Evolutionary conservation across 768 basidiomycete species (phyloP).

Genomic region (Galerina marginata): DNA sequence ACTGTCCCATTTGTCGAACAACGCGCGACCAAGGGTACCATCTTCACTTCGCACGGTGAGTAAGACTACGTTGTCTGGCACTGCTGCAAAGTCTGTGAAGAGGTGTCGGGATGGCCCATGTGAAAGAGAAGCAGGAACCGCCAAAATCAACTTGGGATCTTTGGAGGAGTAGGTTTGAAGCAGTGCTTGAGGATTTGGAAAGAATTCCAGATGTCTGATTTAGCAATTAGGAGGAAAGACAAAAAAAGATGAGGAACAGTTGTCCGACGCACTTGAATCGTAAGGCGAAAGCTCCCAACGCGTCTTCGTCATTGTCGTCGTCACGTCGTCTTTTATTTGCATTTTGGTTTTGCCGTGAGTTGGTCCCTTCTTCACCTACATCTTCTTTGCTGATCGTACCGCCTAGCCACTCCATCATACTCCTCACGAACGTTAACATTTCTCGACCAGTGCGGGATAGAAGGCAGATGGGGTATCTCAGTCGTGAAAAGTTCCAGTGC

Average conservation of each 20-base stretch:
- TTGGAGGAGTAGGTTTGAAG: conserved; percentile 83
- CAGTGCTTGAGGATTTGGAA: conserved; percentile 80
- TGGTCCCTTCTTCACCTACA: conserved; percentile 76
- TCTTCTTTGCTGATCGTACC: conserved; percentile 94
- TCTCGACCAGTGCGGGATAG: conserved; percentile 89
- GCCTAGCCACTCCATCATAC: conserved; percentile 99
- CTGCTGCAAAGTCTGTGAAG: conserved; percentile 85
- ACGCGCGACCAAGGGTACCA: conserved; percentile 74
- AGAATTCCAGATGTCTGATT: conserved; percentile 88
- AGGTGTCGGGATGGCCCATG: conserved; percentile 89
- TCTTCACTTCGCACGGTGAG: conserved; percentile 82
- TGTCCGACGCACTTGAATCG: conserved; percentile 77
- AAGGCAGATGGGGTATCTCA: conserved; percentile 91
- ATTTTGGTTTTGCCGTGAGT: conserved; percentile 55
- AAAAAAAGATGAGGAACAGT: neutral
- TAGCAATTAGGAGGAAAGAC: neutral
- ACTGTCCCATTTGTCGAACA: conserved; percentile 89
- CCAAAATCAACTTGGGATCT: conserved; percentile 91
- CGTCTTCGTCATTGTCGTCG: conserved; percentile 81
- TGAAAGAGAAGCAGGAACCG: conserved; percentile 90
- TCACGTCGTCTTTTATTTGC: conserved; percentile 61
- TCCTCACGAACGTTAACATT: conserved; percentile 91
- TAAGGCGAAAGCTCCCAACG: conserved; percentile 82
- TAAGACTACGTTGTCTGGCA: conserved; percentile 85
- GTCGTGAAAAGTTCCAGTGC: conserved; percentile 91